These are phyloP conservation scores for Wilhelminamyces savonicus DNA, from an alignment of 805 yeast genomes.

Conservation along the genomic window DNA sequence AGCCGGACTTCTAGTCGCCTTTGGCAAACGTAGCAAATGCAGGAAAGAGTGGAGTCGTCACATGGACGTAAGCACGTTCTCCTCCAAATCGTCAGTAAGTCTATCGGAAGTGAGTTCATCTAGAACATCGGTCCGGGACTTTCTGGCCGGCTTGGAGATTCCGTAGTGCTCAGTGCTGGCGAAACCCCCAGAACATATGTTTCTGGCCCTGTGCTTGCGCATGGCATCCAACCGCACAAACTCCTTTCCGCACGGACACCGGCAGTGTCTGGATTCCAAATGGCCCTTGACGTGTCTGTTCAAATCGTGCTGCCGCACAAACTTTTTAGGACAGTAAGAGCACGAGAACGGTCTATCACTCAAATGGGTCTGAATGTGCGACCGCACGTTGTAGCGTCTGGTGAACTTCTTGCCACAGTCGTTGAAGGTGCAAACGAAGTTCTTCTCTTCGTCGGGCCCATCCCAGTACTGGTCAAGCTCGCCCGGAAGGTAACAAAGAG, in stretches of 20 bases:
- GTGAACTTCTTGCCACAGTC: slow-evolving; percentile 80
- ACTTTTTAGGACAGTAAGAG: slow-evolving; percentile 68
- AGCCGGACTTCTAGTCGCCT: too few relatives aligned
- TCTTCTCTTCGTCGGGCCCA: slow-evolving; percentile 70
- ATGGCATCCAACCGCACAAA: slow-evolving; percentile 88
- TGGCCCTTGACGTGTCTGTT: slow-evolving; percentile 88
- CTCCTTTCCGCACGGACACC: slow-evolving; percentile 91
- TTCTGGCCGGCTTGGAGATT: slow-evolving; percentile 17
- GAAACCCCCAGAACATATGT: slow-evolving; percentile 77
- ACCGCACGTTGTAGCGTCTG: slow-evolving; percentile 84
- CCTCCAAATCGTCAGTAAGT: too few relatives aligned
- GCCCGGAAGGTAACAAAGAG: slow-evolving; percentile 81
- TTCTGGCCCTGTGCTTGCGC: slow-evolving; percentile 70
- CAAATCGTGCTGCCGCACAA: slow-evolving; percentile 93
- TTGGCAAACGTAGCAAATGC: too few relatives aligned
- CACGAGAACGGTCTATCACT: slow-evolving; percentile 92
- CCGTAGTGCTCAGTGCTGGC: slow-evolving; percentile 11
- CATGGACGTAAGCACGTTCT: too few relatives aligned
- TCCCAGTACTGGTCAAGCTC: slow-evolving; percentile 76
- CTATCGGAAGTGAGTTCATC: too few relatives aligned
- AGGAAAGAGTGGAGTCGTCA: too few relatives aligned
- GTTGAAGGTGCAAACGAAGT: slow-evolving; percentile 68
- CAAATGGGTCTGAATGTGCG: slow-evolving; percentile 94
- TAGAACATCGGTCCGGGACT: too few relatives aligned
- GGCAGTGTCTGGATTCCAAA: slow-evolving; percentile 54